Base-by-base conservation (phyloP, 2,329 filamentous ascomycete species). In the Allantophomopsis lycopodina region DNA sequence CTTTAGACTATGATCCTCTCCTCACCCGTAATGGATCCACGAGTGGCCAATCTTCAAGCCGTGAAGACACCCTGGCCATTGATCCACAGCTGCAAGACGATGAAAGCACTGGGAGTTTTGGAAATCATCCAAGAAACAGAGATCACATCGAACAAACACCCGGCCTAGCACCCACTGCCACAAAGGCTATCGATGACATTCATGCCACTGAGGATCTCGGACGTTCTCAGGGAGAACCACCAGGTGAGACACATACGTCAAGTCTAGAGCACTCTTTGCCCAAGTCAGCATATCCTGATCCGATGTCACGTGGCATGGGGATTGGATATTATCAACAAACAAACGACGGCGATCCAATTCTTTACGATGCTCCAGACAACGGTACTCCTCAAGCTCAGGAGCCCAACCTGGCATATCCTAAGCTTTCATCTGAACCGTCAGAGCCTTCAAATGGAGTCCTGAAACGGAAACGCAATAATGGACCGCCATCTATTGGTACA, bases 321-420 rank as follows among this genome's bases (percentile, higher is more conserved):
- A 45, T 49, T 30, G 53, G 50, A 12, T 54, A 51, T 42, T 55
- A 53, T 36, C 50, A 53, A 32, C 44, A 48, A 35, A 46, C 41
- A 14, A 47, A 48, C 41, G 48, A 47, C 15, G 35, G 44, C 23
- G 54, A 57, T 35, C 50, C 42, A 32, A 57, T 57, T 40, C 42
- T 55, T 13, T 56, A 52, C 30, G 50, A 54, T 43, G 41, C 47
- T 17, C 52, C 52, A 11, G 43, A 46, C 35, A 33, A 41, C 10
- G 36, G 49, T 4, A 20, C 32, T 15, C 18, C 32, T 13, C 13
- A 20, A 4, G 18, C 23, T 20, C 12, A 40, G 5, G 34, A 39
- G 5, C n/a, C 32, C 7, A 23, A 35, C 32, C 15, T 17, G 5
- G 32, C 36, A 11, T 42, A 42, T 30, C 39, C 41, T 2, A 32